These are phyloP conservation scores for Abelmoschus esculentus DNA, from an alignment of 345 rosid genomes.

Conservation along the genomic window DNA sequence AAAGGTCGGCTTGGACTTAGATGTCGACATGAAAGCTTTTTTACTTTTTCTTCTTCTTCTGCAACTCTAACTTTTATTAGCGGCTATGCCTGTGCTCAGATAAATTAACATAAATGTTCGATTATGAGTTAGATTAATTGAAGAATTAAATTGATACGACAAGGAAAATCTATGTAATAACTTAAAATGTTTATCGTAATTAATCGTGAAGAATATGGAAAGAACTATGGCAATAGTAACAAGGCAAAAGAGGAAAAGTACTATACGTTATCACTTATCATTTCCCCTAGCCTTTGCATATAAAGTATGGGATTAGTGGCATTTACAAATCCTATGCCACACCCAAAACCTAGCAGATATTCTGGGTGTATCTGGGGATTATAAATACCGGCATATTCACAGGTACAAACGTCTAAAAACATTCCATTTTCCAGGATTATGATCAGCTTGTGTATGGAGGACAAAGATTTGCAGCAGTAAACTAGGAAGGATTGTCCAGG, in stretches of 20 bases:
- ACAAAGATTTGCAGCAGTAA: neutral
- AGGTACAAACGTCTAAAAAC: neutral
- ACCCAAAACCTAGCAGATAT: neutral
- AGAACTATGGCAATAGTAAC: neutral
- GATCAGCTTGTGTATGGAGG: too few species aligned
- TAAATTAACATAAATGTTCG: too few species aligned
- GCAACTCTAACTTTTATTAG: too few species aligned
- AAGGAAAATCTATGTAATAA: too few species aligned
- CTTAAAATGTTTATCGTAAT: too few species aligned
- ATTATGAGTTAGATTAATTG: too few species aligned
- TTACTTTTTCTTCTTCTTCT: too few species aligned
- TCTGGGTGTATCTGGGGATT: neutral
- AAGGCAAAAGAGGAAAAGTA: slow-evolving; percentile 10
- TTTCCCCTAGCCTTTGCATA: slow-evolving; percentile 5
- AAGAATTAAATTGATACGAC: too few species aligned
- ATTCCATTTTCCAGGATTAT: neutral
- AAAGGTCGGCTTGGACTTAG: too few species aligned
- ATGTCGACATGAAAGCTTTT: too few species aligned
- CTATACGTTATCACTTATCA: slow-evolving; percentile 16
- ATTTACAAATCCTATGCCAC: too few species aligned
- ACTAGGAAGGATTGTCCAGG: neutral
- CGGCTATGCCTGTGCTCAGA: too few species aligned
- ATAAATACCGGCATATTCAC: neutral
- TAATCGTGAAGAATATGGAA: neutral
- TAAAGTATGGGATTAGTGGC: neutral